phyloP scores from a whole-genome alignment of 805 yeast genomes.

The Maudiozyma saulgeensis region DNA sequence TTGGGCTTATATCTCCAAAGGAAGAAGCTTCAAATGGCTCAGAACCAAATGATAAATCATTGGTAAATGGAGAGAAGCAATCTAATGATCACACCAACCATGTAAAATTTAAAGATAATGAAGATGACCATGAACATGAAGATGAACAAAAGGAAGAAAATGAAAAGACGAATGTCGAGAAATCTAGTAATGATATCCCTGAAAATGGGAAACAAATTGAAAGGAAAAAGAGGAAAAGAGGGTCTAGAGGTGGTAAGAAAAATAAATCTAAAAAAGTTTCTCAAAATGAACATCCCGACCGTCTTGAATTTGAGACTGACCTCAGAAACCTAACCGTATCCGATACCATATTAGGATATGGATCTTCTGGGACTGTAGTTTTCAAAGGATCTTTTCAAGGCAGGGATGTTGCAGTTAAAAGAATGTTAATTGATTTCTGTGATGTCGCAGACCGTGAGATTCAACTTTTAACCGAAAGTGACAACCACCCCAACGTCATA shows the following conservation, averaged over 20 bases:
- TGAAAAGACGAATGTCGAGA: background rate
- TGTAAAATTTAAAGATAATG: background rate
- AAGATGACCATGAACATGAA: background rate
- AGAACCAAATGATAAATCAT: background rate
- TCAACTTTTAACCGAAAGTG: slow-evolving; percentile 79
- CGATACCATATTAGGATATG: slow-evolving; percentile 78
- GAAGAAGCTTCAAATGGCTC: background rate
- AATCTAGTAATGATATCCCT: background rate
- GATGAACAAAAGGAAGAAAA: background rate
- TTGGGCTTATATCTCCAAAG: slow-evolving; percentile 18
- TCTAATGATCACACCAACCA: background rate
- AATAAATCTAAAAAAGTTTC: slow-evolving; percentile 20
- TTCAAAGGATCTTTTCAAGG: slow-evolving; percentile 82
- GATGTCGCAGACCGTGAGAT: slow-evolving; percentile 93
- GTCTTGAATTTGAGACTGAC: slow-evolving; percentile 18
- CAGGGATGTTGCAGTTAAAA: slow-evolving; percentile 90
- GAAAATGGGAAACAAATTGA: slow-evolving; percentile 6
- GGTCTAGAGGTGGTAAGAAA: slow-evolving; percentile 75
- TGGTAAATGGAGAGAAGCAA: background rate
- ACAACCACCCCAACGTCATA: slow-evolving; percentile 91
- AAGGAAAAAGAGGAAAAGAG: slow-evolving; percentile 62
- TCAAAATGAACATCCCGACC: slow-evolving; percentile 1
- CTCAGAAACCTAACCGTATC: slow-evolving; percentile 53
- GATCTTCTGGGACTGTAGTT: slow-evolving; percentile 95
- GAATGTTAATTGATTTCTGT: slow-evolving; percentile 87